Evolutionary conservation across 2,329 filamentous ascomycete species (phyloP), one percentile per base, ranked within the genome.

Genomic region (Clonostachys solani): DNA sequence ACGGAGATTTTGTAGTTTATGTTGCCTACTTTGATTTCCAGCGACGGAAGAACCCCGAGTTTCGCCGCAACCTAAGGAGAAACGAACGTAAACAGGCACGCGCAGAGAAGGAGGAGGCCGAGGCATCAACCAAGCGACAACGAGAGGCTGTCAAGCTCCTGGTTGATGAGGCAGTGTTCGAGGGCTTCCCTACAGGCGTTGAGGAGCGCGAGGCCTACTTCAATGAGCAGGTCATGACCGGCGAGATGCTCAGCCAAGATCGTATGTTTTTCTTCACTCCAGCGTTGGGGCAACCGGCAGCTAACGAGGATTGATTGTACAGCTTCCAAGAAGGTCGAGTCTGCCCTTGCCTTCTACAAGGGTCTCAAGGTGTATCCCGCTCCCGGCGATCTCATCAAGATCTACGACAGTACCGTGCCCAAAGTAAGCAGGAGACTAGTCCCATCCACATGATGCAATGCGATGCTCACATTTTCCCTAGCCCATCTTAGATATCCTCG

Each of bases 391-490:
- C 77, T 99, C 60, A 96, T 99, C 67, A 82, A 81, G 61, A 96
- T 99, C 69, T 99, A 99, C 72, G 94, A 99, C 71, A 96, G 95
- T 82, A 97, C 94, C 33, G 92, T 97, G 42, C 87, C 92, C 59
- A 96, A 96, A 87, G 92, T 90, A 59, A 52, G 60, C 43, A 33
- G 15, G 34, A 33, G 13, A 49, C 10, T 9, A 41, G 17, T 34
- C 33, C 43, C n/a, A 43, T 38, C 17, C 19, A 33, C 17, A 12
- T 43, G 12, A 29, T 15, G 16, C 45, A 42, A 18, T 29, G 23
- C 23, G 33, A 36, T 41, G 45, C 46, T 47, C 12, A 45, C 16
- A 36, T 47, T 37, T 15, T 42, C 17, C 38, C 17, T 54, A 94
- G 87, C 84, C 92, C 52, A 89, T 97, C 60, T 84, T 99, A 59